A percentile compares a stretch with the other conserved stretches of the same genome.
phyloP scores from a whole-genome alignment of 2,329 filamentous ascomycete genomes.

The Venturia carpophila region DNA sequence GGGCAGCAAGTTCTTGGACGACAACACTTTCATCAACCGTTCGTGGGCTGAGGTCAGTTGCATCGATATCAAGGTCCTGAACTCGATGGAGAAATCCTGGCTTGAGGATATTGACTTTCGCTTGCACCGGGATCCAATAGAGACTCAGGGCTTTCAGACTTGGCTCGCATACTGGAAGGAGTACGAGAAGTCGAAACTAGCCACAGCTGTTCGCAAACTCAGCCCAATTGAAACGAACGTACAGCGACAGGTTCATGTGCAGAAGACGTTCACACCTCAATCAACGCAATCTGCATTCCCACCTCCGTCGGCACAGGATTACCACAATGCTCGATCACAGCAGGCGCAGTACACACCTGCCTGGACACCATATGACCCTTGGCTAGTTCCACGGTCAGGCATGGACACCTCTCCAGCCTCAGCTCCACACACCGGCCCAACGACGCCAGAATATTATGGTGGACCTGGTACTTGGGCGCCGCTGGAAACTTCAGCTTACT shows the following conservation, averaged over 20 bases:
- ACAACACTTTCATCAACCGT: conserved; percentile 95
- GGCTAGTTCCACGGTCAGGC: conserved; percentile 29
- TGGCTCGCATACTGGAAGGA: conserved; percentile 61
- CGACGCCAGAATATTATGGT: conserved; percentile 47
- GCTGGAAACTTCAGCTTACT: conserved; percentile 24
- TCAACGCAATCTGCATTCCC: conserved; percentile 21
- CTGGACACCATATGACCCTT: conserved; percentile 36
- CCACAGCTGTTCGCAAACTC: conserved; percentile 40
- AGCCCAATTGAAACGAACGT: conserved; percentile 59
- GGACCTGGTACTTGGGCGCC: conserved; percentile 39
- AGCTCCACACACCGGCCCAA: conserved; percentile 45
- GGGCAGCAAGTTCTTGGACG: conserved; percentile 91
- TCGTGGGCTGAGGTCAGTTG: conserved; percentile 95
- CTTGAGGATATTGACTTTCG: conserved; percentile 73
- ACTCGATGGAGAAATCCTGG: conserved; percentile 82
- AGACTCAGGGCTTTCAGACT: conserved; percentile 60
- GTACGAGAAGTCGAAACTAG: conserved; percentile 47
- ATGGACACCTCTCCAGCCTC: conserved; percentile 46
- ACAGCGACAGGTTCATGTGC: conserved; percentile 42
- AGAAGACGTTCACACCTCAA: conserved; percentile 38
- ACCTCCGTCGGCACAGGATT: conserved; percentile 25
- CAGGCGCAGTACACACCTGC: conserved; percentile 32
- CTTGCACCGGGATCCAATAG: conserved; percentile 76
- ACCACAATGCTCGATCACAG: conserved; percentile 31
- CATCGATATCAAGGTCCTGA: conserved; percentile 75